These are phyloP conservation scores for Neocucurbitaria cava DNA, from an alignment of 2,329 filamentous ascomycete species.

Conservation along the genomic window DNA sequence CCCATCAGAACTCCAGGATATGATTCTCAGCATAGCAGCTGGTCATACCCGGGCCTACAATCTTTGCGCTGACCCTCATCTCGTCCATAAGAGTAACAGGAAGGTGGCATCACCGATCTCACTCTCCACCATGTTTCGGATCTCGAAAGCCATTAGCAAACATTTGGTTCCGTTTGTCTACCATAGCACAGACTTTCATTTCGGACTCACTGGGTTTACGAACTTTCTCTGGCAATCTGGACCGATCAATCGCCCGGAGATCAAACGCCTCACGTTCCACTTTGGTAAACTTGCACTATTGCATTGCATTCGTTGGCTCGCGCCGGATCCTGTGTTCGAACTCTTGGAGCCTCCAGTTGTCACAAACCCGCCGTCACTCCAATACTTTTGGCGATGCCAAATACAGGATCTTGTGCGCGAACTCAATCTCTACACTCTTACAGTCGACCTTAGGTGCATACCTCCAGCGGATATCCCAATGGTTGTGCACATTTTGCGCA, in stretches of 20 bases:
- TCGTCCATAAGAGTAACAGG: background rate
- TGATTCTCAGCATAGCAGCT: constrained; percentile 31
- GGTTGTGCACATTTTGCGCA: constrained; percentile 27
- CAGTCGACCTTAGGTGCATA: constrained; percentile 29
- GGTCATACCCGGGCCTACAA: constrained; percentile 20
- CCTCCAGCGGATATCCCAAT: constrained; percentile 27
- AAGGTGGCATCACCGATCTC: constrained; percentile 14
- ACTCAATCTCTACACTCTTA: constrained; percentile 29
- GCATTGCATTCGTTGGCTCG: constrained; percentile 41
- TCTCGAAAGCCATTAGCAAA: constrained; percentile 25
- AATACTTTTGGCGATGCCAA: constrained; percentile 43
- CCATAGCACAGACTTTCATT: constrained; percentile 36
- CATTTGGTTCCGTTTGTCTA: constrained; percentile 31
- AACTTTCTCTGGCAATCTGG: constrained; percentile 30
- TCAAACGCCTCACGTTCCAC: constrained; percentile 29
- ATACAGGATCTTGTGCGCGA: constrained; percentile 36
- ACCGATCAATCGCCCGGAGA: constrained; percentile 25
- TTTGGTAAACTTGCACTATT: constrained; percentile 28
- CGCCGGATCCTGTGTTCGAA: constrained; percentile 34
- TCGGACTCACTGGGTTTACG: constrained; percentile 28
- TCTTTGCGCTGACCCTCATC: constrained; percentile 11
- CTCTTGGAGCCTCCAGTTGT: constrained; percentile 34
- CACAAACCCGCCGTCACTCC: constrained; percentile 24
- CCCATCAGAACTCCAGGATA: constrained; percentile 39
- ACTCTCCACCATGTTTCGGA: constrained; percentile 25